phyloP scores from a whole-genome alignment of 305 asterid species.

The Ilex paraguariensis region DNA sequence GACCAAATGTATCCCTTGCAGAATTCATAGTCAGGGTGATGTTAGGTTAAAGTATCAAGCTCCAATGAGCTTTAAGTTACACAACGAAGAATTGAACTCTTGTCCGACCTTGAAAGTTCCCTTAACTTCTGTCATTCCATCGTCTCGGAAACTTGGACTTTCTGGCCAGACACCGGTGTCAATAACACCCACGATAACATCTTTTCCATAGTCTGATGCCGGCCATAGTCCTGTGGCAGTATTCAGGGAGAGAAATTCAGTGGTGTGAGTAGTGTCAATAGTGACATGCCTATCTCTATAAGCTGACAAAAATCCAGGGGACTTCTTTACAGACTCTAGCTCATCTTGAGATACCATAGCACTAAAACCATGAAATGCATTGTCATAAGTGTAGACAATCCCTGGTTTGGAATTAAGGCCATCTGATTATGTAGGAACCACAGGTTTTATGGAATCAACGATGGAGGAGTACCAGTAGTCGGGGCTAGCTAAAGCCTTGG shows the following conservation, averaged over 20 bases:
- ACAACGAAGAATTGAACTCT: constrained; percentile 3
- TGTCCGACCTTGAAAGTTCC: not conserved
- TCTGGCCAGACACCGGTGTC: constrained; percentile 13
- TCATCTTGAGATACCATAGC: constrained; percentile 42
- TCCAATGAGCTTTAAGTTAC: constrained; percentile 9
- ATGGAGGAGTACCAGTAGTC: constrained; percentile 36
- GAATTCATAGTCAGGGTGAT: constrained; percentile 6
- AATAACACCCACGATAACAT: constrained; percentile 8
- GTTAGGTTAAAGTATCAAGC: constrained; percentile 11
- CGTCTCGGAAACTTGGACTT: constrained; percentile 5
- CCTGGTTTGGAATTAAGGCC: constrained; percentile 16
- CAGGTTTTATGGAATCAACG: constrained; percentile 26
- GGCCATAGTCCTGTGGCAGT: constrained; percentile 59
- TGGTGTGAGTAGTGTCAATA: constrained; percentile 47
- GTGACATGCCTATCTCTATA: constrained; percentile 29
- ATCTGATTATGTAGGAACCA: not conserved
- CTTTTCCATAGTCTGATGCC: constrained; percentile 29
- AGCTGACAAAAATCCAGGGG: constrained; percentile 52
- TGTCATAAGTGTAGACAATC: constrained; percentile 42
- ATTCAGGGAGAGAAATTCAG: constrained; percentile 50
- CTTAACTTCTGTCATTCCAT: constrained; percentile 1
- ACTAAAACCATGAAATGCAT: constrained; percentile 60
- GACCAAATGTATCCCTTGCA: constrained; percentile 3
- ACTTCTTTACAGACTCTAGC: constrained; percentile 26
- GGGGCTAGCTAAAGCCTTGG: constrained; percentile 26